Conservation (phyloP, 331 rosid species). For the Pyrus hybrid region DNA sequence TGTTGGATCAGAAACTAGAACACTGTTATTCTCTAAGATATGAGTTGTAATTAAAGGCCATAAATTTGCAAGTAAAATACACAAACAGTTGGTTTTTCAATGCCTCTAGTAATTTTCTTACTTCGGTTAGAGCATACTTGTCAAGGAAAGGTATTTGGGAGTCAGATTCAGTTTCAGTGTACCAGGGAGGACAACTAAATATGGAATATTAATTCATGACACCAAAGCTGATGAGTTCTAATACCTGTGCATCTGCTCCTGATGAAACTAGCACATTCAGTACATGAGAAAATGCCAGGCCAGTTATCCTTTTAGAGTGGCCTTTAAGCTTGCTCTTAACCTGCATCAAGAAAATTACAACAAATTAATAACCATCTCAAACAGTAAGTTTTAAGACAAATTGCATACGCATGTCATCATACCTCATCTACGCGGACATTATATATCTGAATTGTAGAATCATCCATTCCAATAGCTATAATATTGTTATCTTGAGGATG, state of each 20-base stretch:
- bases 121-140: background rate
- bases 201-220: background rate
- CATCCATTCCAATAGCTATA: conserved; percentile 92
- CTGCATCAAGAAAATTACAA: conserved; percentile 42
- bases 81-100: background rate
- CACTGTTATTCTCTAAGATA: background rate
- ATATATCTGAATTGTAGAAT: conserved; percentile 78
- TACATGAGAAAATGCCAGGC: conserved; percentile 89
- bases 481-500: conserved; percentile 91
- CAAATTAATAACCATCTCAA: conserved; percentile 13
- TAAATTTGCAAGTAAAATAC: too few species aligned
- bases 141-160: background rate
- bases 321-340: conserved; percentile 96
- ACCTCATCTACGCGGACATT: conserved; percentile 92
- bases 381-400: background rate
- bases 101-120: background rate
- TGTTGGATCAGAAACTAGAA: background rate
- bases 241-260: conserved; percentile 96
- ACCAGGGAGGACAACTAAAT: background rate
- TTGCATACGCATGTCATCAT: conserved; percentile 5
- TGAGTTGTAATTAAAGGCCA: background rate
- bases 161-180: background rate
- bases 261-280: conserved; percentile 87
- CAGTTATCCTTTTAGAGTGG: conserved; percentile 91
- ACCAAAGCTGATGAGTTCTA: background rate